A percentile compares a stretch with the other conserved stretches of the same genome.
Evolutionary conservation across 305 asterid genomes (phyloP).

Genomic region (Fraxinus nigra): DNA sequence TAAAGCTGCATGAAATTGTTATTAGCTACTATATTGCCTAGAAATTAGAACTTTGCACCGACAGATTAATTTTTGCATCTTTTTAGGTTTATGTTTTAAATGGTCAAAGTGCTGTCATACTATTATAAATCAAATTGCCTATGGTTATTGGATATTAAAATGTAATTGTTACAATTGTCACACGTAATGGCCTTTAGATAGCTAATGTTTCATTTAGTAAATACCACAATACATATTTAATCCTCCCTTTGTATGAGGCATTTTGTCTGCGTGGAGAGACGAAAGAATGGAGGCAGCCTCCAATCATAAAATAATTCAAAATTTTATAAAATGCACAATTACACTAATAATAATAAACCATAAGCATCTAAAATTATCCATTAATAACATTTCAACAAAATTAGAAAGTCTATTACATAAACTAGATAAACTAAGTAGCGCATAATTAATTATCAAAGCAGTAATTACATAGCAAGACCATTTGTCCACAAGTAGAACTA

Average conservation of each 20-base stretch:
- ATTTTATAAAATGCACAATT: background rate
- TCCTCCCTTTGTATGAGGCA: background rate
- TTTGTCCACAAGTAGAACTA: background rate
- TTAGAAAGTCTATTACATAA: background rate
- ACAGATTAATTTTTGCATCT: background rate
- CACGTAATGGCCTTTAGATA: background rate
- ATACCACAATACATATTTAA: background rate
- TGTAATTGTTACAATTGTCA: background rate
- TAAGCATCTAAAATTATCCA: background rate
- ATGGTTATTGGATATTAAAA: background rate
- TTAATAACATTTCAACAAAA: background rate
- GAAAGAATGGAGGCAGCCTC: background rate
- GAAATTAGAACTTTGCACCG: background rate
- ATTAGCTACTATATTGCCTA: background rate
- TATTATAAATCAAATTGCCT: background rate
- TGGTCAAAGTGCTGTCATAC: background rate
- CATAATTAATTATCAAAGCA: background rate
- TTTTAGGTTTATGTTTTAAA: conserved; percentile 2
- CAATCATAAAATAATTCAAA: background rate
- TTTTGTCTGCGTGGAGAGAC: background rate
- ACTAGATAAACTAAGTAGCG: background rate
- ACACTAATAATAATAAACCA: background rate
- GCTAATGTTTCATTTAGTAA: background rate
- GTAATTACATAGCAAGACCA: background rate
- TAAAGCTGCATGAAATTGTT: background rate